Percentiles rank a stretch among this genome's conserved stretches.
phyloP scores from a whole-genome alignment of 177 flowering plant genomes.

The Vitis hybrid region DNA sequence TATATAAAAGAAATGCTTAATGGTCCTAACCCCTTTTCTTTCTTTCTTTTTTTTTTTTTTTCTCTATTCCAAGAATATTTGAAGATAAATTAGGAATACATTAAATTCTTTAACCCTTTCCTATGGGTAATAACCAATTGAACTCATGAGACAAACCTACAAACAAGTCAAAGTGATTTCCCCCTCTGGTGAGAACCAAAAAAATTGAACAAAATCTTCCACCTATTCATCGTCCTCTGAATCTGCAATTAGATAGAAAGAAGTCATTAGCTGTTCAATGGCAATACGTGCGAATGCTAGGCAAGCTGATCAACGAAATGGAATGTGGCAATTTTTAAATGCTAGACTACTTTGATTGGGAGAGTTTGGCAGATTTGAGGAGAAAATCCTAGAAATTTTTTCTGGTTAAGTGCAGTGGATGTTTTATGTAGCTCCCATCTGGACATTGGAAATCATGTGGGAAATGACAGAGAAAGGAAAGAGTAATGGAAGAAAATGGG shows the following conservation, averaged over 20 bases:
- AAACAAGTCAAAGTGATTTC: slow-evolving; percentile 1
- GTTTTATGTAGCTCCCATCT: too few relatives aligned
- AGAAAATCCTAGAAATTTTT: background rate
- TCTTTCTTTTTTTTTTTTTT: too few relatives aligned
- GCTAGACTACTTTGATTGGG: background rate
- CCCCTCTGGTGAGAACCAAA: background rate
- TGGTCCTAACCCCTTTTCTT: slow-evolving; percentile 10
- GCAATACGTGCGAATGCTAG: background rate
- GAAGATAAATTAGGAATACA: slow-evolving; percentile 5
- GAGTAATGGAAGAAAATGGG: too few relatives aligned
- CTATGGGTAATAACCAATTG: slow-evolving; percentile 4
- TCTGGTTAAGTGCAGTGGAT: too few relatives aligned
- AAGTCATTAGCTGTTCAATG: background rate
- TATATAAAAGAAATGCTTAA: slow-evolving; percentile 6
- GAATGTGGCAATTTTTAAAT: background rate
- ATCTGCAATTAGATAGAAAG: slow-evolving; percentile 29
- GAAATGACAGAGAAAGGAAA: too few relatives aligned
- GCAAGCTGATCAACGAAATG: background rate
- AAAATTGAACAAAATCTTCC: slow-evolving; percentile 10
- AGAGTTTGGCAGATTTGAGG: background rate
- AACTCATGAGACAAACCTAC: slow-evolving; percentile 12
- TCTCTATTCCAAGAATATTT: slow-evolving; percentile 7
- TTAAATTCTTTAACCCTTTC: slow-evolving; percentile 9
- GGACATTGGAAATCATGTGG: too few relatives aligned
- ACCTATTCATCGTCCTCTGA: slow-evolving; percentile 54